phyloP scores from a whole-genome alignment of 331 rosid species.

The Rosa hybrid region DNA sequence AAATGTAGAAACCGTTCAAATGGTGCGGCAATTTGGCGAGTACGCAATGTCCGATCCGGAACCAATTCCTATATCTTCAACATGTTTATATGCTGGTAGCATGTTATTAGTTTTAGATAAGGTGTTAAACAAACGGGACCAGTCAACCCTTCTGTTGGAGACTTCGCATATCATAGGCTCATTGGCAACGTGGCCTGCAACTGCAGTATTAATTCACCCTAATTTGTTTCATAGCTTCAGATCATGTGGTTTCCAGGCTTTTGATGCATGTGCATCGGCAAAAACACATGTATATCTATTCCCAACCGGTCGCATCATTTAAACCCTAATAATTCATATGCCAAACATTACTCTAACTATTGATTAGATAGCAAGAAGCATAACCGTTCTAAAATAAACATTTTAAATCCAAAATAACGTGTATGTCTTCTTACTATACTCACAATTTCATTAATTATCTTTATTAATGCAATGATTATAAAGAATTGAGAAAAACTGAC shows the following conservation, averaged over 20 bases:
- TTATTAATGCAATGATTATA: no score
- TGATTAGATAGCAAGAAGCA: background rate
- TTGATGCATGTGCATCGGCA: background rate
- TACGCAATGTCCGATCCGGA: background rate
- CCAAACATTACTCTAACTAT: background rate
- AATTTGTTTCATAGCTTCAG: constrained; percentile 4
- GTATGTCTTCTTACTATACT: background rate
- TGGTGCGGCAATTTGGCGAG: background rate
- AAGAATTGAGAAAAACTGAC: no score
- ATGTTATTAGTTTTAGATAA: constrained; percentile 15
- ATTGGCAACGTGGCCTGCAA: background rate
- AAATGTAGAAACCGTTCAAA: background rate
- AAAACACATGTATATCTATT: background rate
- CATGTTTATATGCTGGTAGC: constrained; percentile 3
- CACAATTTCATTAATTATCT: no score
- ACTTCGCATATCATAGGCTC: background rate
- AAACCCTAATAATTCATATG: background rate
- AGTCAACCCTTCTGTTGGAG: constrained; percentile 3
- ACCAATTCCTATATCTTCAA: background rate
- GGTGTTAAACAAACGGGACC: background rate
- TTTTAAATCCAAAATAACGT: background rate
- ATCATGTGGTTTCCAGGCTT: constrained; percentile 10
- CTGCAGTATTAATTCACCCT: background rate
- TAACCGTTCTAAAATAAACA: background rate
- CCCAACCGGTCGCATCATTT: background rate